Percentiles rank a stretch among this genome's conserved stretches.
These are phyloP conservation scores for Nymphaea colorata DNA, from an alignment of 164 flowering plant species.

Conservation along the genomic window DNA sequence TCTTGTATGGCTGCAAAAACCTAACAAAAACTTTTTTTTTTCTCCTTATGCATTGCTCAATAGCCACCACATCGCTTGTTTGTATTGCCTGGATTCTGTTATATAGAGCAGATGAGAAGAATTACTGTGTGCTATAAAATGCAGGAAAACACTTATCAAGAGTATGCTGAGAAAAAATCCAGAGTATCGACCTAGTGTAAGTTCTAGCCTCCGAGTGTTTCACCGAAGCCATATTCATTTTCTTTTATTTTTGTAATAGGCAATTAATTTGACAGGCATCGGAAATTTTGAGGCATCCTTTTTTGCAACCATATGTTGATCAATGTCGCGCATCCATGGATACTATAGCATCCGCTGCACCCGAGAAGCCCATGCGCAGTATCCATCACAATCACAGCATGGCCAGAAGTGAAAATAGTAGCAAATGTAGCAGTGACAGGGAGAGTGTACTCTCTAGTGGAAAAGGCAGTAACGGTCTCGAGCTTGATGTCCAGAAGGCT, in stretches of 20 bases:
- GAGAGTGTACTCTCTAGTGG: conserved; percentile 63
- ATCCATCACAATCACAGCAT: conserved; percentile 30
- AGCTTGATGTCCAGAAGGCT: conserved; percentile 29
- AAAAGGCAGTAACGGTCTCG: conserved; percentile 21
- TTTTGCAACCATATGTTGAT: conserved; percentile 77
- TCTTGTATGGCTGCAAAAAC: too few species aligned
- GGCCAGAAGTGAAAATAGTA: conserved; percentile 80
- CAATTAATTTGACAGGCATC: conserved; percentile 52
- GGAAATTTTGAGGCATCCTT: conserved; percentile 80
- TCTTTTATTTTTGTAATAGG: not conserved
- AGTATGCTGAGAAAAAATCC: conserved; percentile 96
- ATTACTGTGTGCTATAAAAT: not conserved
- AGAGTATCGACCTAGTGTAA: conserved; percentile 90
- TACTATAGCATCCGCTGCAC: conserved; percentile 21
- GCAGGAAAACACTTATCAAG: conserved; percentile 87
- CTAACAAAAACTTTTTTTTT: too few species aligned
- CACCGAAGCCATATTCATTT: not conserved
- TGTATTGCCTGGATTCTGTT: too few species aligned
- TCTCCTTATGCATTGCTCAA: too few species aligned
- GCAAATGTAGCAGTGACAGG: conserved; percentile 69
- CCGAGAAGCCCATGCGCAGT: conserved; percentile 38
- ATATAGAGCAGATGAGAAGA: not conserved
- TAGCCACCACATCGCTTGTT: too few species aligned
- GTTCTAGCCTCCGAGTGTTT: conserved; percentile 4
- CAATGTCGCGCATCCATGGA: conserved; percentile 41